A percentile compares a stretch with the other conserved stretches of the same genome.
Conservation (phyloP, 176 grass and related monocot species). For the Cocos nucifera region DNA sequence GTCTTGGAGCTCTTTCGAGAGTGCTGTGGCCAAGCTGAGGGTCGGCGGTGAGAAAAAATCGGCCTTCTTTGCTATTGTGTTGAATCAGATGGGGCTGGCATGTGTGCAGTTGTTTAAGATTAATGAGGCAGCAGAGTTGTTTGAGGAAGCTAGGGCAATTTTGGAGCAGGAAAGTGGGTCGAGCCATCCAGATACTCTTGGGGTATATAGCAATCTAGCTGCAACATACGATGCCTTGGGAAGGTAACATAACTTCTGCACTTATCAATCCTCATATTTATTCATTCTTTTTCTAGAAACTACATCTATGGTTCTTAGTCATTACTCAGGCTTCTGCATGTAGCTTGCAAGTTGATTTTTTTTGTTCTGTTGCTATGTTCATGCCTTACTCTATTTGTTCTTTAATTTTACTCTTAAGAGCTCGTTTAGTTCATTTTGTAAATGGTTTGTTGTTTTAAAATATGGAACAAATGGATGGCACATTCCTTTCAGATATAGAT, state of each 20-base stretch:
- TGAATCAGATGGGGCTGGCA: conserved; percentile 96
- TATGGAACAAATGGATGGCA: too few species aligned
- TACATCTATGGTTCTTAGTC: neutral
- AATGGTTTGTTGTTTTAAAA: too few species aligned
- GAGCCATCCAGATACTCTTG: conserved; percentile 74
- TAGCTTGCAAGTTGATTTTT: too few species aligned
- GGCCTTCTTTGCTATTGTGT: conserved; percentile 76
- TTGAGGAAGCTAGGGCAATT: conserved; percentile 82
- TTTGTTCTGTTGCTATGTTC: too few species aligned
- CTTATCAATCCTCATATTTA: neutral
- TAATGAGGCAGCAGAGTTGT: conserved; percentile 88
- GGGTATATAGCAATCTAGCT: conserved; percentile 91
- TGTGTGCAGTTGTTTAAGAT: conserved; percentile 98
- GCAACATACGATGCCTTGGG: conserved; percentile 98
- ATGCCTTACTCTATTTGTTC: too few species aligned
- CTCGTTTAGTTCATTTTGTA: too few species aligned
- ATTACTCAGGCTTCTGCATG: too few species aligned
- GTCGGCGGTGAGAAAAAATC: conserved; percentile 76
- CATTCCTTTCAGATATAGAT: too few species aligned
- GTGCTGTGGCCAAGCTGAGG: conserved; percentile 69
- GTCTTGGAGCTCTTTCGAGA: conserved; percentile 68
- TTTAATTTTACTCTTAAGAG: too few species aligned
- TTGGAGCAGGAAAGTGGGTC: conserved; percentile 80
- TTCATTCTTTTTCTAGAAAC: neutral
- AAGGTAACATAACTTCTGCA: conserved; percentile 30